These are phyloP conservation scores for Nothophoma quercina DNA, from an alignment of 2,329 filamentous ascomycete genomes.

Conservation along the genomic window DNA sequence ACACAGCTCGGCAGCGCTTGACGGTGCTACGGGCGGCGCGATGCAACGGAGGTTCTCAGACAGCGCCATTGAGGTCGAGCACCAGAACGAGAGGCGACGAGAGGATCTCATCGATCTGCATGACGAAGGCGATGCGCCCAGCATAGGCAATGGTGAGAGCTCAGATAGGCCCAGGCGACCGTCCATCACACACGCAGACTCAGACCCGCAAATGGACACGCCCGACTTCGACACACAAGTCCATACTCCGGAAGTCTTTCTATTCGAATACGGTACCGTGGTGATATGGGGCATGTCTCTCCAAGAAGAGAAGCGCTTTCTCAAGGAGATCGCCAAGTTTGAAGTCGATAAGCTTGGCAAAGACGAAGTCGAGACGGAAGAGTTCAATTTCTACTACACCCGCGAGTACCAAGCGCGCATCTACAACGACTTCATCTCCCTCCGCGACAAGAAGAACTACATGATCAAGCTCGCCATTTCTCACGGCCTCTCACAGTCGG, in stretches of 20 bases:
- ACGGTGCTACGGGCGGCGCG: slow-evolving; percentile 32
- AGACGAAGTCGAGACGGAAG: slow-evolving; percentile 92
- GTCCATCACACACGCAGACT: slow-evolving; percentile 38
- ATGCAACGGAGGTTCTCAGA: slow-evolving; percentile 75
- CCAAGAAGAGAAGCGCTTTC: slow-evolving; percentile 86
- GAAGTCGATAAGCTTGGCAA: slow-evolving; percentile 87
- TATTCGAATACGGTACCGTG: slow-evolving; percentile 97
- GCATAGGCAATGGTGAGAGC: slow-evolving; percentile 36
- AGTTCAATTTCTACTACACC: slow-evolving; percentile 99
- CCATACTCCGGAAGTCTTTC: slow-evolving; percentile 91
- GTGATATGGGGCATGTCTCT: slow-evolving; percentile 98
- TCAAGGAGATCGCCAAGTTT: slow-evolving; percentile 94
- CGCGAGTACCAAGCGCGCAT: slow-evolving; percentile 97
- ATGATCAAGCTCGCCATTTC: slow-evolving; percentile 98
- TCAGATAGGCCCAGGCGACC: slow-evolving; percentile 35
- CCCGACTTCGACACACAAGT: slow-evolving; percentile 86
- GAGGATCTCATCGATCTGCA: slow-evolving; percentile 72
- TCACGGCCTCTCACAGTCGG: slow-evolving; percentile 92
- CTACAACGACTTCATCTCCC: slow-evolving; percentile 98
- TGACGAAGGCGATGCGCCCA: slow-evolving; percentile 44
- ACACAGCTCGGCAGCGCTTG: slow-evolving; percentile 41
- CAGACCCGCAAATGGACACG: slow-evolving; percentile 50
- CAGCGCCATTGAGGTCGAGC: slow-evolving; percentile 73
- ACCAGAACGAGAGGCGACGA: slow-evolving; percentile 62
- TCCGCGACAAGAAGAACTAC: slow-evolving; percentile 93